Evolutionary conservation across 108 stramenopile species (phyloP).

Genomic region (Cyclotella choctawhatcheeana): DNA sequence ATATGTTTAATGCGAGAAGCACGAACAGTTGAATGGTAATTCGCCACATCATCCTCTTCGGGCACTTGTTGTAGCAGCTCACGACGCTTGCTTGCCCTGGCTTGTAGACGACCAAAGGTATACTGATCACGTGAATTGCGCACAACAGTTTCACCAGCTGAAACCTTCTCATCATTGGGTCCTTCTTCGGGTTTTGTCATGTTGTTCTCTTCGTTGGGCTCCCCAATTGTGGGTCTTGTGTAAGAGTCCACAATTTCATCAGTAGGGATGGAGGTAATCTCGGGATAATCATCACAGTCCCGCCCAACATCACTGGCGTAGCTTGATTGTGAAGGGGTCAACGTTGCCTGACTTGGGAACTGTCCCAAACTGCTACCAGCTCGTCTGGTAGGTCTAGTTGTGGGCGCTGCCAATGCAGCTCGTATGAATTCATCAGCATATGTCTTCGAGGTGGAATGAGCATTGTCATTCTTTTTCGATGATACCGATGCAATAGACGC

Average conservation of each 20-base stretch:
- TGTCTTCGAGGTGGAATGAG: neutral
- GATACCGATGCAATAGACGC: slow-evolving; percentile 1
- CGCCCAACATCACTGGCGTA: slow-evolving; percentile 7
- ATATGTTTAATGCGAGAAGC: slow-evolving; percentile 23
- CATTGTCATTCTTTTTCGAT: neutral
- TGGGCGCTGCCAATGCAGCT: neutral
- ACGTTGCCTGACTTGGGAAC: slow-evolving; percentile 1
- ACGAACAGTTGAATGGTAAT: slow-evolving; percentile 15
- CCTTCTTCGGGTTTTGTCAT: neutral
- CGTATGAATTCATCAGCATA: slow-evolving; percentile 11
- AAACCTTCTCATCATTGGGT: neutral
- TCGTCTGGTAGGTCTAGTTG: neutral
- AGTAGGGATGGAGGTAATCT: slow-evolving; percentile 33
- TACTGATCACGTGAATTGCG: slow-evolving; percentile 34
- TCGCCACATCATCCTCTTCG: slow-evolving; percentile 13
- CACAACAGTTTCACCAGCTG: slow-evolving; percentile 1
- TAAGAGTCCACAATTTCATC: slow-evolving; percentile 44
- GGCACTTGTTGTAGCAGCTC: slow-evolving; percentile 9
- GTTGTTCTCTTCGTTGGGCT: neutral
- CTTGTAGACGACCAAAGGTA: slow-evolving; percentile 27
- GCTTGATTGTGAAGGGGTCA: neutral
- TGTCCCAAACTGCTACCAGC: neutral
- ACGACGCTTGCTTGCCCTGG: slow-evolving; percentile 19
- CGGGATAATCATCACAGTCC: slow-evolving; percentile 15
- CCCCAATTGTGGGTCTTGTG: neutral